These are phyloP conservation scores for Phyllosticta capitalensis DNA, from an alignment of 2,329 filamentous ascomycete genomes.

Conservation along the genomic window DNA sequence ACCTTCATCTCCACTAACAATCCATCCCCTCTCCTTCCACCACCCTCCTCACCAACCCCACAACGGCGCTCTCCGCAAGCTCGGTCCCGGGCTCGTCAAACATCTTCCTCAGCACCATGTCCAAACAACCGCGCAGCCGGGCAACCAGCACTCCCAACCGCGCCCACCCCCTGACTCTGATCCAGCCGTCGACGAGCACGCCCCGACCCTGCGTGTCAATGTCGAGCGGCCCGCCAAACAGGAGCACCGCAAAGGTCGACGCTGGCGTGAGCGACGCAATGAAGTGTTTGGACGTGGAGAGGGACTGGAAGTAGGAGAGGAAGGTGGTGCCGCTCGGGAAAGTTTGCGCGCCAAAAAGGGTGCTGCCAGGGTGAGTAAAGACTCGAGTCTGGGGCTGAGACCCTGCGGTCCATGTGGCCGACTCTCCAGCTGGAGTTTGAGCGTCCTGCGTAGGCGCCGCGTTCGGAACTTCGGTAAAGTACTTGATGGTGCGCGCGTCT, in stretches of 20 bases:
- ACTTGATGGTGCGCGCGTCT: slow-evolving; percentile 85
- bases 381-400: slow-evolving; percentile 47
- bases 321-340: slow-evolving; percentile 67
- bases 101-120: slow-evolving; percentile 70
- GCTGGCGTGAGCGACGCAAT: slow-evolving; percentile 71
- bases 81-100: slow-evolving; percentile 64
- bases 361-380: slow-evolving; percentile 86
- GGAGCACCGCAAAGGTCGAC: slow-evolving; percentile 59
- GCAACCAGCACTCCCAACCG: slow-evolving; percentile 85
- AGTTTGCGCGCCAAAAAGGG: slow-evolving; percentile 70
- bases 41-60: slow-evolving; percentile 66
- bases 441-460: background rate
- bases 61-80: slow-evolving; percentile 52
- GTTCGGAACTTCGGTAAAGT: slow-evolving; percentile 48
- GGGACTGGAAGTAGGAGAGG: slow-evolving; percentile 83
- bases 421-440: background rate
- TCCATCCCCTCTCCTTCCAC: slow-evolving; percentile 87
- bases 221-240: slow-evolving; percentile 77
- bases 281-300: slow-evolving; percentile 86
- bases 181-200: slow-evolving; percentile 84
- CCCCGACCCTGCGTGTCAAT: slow-evolving; percentile 83
- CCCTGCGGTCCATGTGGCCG: background rate
- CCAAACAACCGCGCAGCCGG: slow-evolving; percentile 74
- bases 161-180: slow-evolving; percentile 80
- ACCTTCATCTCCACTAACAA: slow-evolving; percentile 18